Percentiles rank a stretch among this genome's conserved stretches.
These are phyloP conservation scores for Rhododendron mucronatum DNA, from an alignment of 148 eudicot species.

Conservation along the genomic window DNA sequence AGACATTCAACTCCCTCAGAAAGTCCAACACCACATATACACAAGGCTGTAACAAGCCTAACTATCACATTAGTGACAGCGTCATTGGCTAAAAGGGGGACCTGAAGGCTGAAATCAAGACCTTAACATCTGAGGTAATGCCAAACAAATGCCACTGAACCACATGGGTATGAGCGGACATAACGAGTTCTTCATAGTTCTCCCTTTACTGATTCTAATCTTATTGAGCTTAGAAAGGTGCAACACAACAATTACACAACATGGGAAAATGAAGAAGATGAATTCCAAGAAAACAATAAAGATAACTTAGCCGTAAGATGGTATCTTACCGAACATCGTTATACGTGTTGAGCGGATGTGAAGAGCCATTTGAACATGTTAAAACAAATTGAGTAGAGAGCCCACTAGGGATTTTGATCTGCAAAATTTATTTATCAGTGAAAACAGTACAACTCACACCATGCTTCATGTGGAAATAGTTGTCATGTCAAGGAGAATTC, in stretches of 20 bases:
- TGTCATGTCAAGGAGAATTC: background rate
- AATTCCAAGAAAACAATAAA: background rate
- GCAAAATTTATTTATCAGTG: constrained; percentile 15
- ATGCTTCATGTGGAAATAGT: background rate
- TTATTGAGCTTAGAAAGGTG: background rate
- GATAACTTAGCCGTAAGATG: background rate
- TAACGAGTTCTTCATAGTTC: background rate
- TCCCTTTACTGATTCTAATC: background rate
- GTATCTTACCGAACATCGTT: constrained; percentile 57
- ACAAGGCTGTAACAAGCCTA: background rate
- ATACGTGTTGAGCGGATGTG: constrained; percentile 66
- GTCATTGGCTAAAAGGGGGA: background rate
- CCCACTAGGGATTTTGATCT: constrained; percentile 91
- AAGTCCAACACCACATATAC: background rate
- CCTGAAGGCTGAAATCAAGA: background rate
- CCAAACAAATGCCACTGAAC: background rate
- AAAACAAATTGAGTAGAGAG: constrained; percentile 72
- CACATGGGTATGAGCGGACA: background rate
- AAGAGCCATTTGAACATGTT: constrained; percentile 70
- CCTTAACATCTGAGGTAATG: background rate
- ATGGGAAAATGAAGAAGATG: background rate
- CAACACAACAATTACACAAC: background rate
- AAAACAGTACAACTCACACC: background rate
- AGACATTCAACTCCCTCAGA: background rate
- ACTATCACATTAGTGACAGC: background rate